A percentile compares a stretch with the other conserved stretches of the same genome.
These are phyloP conservation scores for Wakefieldia striispora DNA, from an alignment of 768 basidiomycete species.

Conservation along the genomic window DNA sequence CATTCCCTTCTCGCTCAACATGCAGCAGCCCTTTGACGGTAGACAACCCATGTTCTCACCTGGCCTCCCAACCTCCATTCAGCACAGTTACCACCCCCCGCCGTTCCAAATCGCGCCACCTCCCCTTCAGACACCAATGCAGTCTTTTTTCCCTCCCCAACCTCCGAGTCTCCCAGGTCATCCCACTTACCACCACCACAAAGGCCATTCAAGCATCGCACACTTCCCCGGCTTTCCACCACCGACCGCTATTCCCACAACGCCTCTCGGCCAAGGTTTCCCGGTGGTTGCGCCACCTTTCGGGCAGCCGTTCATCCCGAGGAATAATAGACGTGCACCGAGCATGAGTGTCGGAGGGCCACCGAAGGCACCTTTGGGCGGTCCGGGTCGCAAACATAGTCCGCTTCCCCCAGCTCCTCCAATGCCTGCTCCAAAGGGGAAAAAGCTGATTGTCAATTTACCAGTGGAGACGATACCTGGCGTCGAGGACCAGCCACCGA, in stretches of 20 bases:
- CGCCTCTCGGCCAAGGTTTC: constrained; percentile 59
- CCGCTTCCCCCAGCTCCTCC: constrained; percentile 47
- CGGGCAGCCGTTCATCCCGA: constrained; percentile 52
- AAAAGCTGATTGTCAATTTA: constrained; percentile 69
- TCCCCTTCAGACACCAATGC: constrained; percentile 71
- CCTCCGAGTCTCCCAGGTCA: constrained; percentile 51
- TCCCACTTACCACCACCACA: constrained; percentile 50
- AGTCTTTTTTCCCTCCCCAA: constrained; percentile 57
- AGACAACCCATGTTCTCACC: constrained; percentile 61
- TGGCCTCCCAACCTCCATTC: constrained; percentile 56
- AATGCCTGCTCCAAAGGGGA: constrained; percentile 46
- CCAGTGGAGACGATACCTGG: constrained; percentile 60
- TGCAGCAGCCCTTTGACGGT: constrained; percentile 54
- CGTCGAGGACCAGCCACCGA: constrained; percentile 38
- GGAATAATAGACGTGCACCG: constrained; percentile 64
- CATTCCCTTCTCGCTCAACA: constrained; percentile 51
- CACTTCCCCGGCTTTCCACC: constrained; percentile 63
- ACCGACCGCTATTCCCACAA: constrained; percentile 53
- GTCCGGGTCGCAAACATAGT: constrained; percentile 73
- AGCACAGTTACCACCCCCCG: constrained; percentile 55
- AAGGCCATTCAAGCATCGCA: constrained; percentile 56
- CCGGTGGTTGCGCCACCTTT: constrained; percentile 48
- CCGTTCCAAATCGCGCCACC: constrained; percentile 42
- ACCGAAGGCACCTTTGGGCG: constrained; percentile 83
- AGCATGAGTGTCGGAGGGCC: constrained; percentile 78